Conservation (phyloP, 192 early-diverging fungal species). For the Mortierella hygrophila region DNA sequence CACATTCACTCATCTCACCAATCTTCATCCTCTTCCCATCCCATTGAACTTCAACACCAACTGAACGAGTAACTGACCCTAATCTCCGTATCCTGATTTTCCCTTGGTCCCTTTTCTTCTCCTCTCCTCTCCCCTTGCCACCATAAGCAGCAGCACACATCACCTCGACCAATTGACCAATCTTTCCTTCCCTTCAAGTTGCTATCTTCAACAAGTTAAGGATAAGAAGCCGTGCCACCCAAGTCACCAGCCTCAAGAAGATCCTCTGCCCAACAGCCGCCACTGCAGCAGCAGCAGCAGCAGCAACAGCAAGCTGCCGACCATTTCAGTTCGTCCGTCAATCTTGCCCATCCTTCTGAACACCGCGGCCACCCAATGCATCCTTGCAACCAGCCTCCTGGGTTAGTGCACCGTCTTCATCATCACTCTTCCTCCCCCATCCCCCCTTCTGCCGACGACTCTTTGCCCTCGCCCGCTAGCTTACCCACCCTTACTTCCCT, state of each 20-base stretch:
- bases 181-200: neutral
- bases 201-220: neutral
- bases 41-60: neutral
- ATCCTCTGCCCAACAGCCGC: constrained; percentile 10
- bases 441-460: neutral
- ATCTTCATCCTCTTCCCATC: neutral
- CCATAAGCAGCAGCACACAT: neutral
- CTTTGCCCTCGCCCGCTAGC: neutral
- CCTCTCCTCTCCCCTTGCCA: neutral
- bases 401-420: constrained; percentile 1
- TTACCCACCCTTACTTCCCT: neutral
- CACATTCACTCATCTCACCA: too few relatives aligned
- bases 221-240: neutral
- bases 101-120: neutral
- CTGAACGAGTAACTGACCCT: neutral
- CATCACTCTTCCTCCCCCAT: neutral
- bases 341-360: neutral
- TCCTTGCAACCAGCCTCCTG: neutral
- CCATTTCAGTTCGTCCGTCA: neutral
- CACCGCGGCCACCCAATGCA: neutral
- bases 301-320: neutral
- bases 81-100: neutral
- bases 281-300: constrained; percentile 7
- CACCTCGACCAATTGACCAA: neutral
- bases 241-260: constrained; percentile 46